Conservation (phyloP, 225 moss, liverwort and hornwort genomes). For the Straminergon stramineum region DNA sequence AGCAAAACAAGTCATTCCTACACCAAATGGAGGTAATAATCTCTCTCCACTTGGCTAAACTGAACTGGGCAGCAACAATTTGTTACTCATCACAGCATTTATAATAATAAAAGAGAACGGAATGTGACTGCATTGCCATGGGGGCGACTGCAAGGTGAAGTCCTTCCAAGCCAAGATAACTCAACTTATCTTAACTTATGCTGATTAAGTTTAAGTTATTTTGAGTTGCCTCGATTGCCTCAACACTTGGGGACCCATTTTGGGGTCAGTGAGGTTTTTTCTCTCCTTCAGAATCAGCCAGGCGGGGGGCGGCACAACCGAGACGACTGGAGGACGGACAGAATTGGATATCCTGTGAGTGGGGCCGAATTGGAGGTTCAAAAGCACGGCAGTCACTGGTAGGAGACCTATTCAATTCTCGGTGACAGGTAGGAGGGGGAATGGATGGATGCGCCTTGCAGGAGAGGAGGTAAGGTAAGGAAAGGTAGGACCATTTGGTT, state of each 20-base stretch:
- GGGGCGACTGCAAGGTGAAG: neutral
- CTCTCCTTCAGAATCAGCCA: neutral
- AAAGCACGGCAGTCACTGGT: neutral
- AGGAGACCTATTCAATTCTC: neutral
- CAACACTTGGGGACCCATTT: neutral
- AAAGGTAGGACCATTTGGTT: neutral
- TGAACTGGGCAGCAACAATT: neutral
- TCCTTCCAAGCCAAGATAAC: neutral
- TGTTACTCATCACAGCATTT: neutral
- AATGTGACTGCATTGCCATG: neutral
- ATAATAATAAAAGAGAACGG: neutral
- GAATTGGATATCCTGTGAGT: neutral
- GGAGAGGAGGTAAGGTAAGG: too few species aligned
- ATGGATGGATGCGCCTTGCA: neutral
- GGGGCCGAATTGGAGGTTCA: neutral
- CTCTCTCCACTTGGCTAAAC: neutral
- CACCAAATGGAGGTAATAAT: neutral
- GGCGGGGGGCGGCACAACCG: neutral
- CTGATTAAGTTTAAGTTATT: too few species aligned
- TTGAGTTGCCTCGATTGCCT: neutral
- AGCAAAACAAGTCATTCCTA: neutral
- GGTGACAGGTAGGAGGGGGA: neutral
- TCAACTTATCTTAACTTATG: neutral
- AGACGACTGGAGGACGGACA: neutral
- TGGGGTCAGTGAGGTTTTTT: neutral